Conservation (phyloP, 129 eudicot species). For the Heracleum sosnowskyi region DNA sequence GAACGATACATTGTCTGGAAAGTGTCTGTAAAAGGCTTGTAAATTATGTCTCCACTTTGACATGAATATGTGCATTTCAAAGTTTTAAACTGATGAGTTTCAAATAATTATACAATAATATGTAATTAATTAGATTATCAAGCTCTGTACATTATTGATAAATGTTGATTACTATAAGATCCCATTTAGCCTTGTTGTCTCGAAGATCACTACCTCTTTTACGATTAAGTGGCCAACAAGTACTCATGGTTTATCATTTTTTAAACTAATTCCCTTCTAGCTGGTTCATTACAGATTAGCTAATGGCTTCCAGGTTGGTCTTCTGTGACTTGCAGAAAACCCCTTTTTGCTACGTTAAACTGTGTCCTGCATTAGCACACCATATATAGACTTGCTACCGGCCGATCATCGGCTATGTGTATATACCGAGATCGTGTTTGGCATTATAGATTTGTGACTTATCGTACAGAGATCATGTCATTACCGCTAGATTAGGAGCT, state of each 20-base stretch:
- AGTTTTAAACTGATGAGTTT: slow-evolving; percentile 11
- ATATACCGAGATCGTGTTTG: not conserved
- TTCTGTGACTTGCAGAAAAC: slow-evolving; percentile 28
- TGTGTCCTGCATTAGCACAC: not conserved
- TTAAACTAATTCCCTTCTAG: not conserved
- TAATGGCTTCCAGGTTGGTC: slow-evolving; percentile 54
- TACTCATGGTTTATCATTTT: slow-evolving; percentile 18
- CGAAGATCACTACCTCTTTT: slow-evolving; percentile 33
- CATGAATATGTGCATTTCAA: slow-evolving; percentile 18
- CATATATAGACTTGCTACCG: too few species aligned
- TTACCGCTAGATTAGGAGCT: too few species aligned
- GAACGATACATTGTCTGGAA: not conserved
- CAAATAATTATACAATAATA: not conserved
- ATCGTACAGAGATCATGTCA: too few species aligned
- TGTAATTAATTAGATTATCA: not conserved
- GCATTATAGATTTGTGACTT: too few species aligned
- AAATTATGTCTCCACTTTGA: not conserved
- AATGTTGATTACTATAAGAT: not conserved
- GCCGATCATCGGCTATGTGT: not conserved
- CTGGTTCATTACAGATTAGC: not conserved
- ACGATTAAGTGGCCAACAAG: slow-evolving; percentile 77
- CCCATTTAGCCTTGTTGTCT: slow-evolving; percentile 40
- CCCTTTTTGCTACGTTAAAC: not conserved
- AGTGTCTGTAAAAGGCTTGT: not conserved
- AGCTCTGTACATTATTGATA: not conserved